phyloP scores from a whole-genome alignment of 768 basidiomycete species.

The Rossbeevera mucosa region DNA sequence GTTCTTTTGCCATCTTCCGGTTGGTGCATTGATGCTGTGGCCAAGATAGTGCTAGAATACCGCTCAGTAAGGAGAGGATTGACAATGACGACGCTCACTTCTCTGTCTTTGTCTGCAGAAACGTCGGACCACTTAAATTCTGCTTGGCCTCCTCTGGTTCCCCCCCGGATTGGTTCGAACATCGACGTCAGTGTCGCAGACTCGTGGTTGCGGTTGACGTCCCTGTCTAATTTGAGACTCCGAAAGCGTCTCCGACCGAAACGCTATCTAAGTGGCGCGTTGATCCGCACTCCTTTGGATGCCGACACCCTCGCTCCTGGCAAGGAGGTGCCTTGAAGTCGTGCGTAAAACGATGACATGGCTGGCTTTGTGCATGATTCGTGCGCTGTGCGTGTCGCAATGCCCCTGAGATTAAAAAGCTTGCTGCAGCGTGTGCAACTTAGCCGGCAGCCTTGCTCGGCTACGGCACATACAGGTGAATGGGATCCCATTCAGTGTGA shows the following conservation, averaged over 20 bases:
- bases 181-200: slow-evolving; percentile 21
- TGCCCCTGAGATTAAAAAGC: not conserved
- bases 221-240: slow-evolving; percentile 7
- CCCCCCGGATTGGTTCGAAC: slow-evolving; percentile 84
- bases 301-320: slow-evolving; percentile 11
- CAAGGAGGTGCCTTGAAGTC: not conserved
- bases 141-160: slow-evolving; percentile 87
- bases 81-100: slow-evolving; percentile 43
- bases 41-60: slow-evolving; percentile 81
- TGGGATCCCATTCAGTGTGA: not conserved
- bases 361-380: not conserved
- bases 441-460: not conserved
- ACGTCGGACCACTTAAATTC: slow-evolving; percentile 92
- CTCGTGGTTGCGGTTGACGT: not conserved
- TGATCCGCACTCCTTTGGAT: slow-evolving; percentile 20
- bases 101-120: slow-evolving; percentile 88
- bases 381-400: not conserved
- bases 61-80: not conserved
- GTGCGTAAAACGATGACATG: slow-evolving; percentile 1
- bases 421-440: slow-evolving; percentile 1
- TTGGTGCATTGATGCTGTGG: slow-evolving; percentile 91
- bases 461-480: not conserved
- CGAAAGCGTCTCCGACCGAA: slow-evolving; percentile 21
- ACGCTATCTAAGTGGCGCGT: slow-evolving; percentile 15
- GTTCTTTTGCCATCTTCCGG: slow-evolving; percentile 96